These are phyloP conservation scores for Fusarium sp. DNA, from an alignment of 2,329 filamentous ascomycete species.

Conservation along the genomic window DNA sequence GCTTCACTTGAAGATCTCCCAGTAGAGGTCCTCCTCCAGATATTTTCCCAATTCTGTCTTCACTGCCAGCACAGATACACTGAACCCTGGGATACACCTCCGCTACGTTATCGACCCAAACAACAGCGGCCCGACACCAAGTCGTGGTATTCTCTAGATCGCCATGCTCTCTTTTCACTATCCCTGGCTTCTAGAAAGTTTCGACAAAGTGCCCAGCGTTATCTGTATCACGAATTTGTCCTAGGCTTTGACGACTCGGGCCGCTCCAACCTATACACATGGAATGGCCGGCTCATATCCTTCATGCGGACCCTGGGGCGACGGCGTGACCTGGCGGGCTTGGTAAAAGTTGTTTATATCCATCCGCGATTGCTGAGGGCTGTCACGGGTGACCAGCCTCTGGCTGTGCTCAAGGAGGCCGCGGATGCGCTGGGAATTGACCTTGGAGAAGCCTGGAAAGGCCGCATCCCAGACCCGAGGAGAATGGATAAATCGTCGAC, in stretches of 20 bases:
- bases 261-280: conserved; percentile 8
- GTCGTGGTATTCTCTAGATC: conserved; percentile 20
- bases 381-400: not conserved
- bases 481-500: not conserved
- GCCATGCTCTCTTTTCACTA: conserved; percentile 16
- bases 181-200: conserved; percentile 11
- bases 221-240: conserved; percentile 22
- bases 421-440: conserved; percentile 14
- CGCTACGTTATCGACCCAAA: not conserved
- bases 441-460: conserved; percentile 10
- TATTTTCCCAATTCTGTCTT: conserved; percentile 22
- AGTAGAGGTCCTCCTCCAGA: not conserved
- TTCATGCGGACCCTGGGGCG: conserved; percentile 10
- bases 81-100: conserved; percentile 14
- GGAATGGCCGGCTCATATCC: conserved; percentile 18
- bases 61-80: conserved; percentile 14
- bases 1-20: not conserved
- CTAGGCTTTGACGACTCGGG: conserved; percentile 17
- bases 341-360: conserved; percentile 11
- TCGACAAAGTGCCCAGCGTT: conserved; percentile 14
- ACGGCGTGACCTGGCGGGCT: conserved; percentile 12
- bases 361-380: conserved; percentile 2
- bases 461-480: not conserved
- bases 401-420: conserved; percentile 2
- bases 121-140: conserved; percentile 1